These are phyloP conservation scores for Penicillium concentricum DNA, from an alignment of 2,329 filamentous ascomycete species.

Conservation along the genomic window DNA sequence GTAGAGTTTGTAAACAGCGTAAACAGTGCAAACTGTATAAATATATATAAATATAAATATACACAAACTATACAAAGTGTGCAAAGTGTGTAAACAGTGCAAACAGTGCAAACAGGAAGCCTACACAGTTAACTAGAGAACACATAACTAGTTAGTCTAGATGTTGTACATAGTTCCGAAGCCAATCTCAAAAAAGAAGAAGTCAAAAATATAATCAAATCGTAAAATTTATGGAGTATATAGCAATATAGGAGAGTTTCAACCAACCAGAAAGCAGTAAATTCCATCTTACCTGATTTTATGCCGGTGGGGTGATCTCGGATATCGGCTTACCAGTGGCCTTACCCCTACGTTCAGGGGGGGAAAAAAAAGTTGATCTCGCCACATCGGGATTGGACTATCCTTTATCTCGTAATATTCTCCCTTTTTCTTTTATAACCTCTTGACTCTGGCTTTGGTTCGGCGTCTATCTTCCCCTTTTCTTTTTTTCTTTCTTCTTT, in stretches of 20 bases:
- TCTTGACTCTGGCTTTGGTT: background rate
- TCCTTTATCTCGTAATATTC: conserved; percentile 10
- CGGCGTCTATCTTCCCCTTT: background rate
- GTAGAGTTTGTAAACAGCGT: no score
- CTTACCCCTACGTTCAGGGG: conserved; percentile 26
- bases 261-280: conserved; percentile 14
- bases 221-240: no score
- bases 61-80: background rate
- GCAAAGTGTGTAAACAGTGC: background rate
- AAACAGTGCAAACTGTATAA: background rate
- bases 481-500: background rate
- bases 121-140: no score
- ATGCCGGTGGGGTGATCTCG: conserved; percentile 19
- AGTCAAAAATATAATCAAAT: background rate
- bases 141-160: no score
- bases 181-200: no score
- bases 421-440: conserved; percentile 9
- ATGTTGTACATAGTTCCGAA: no score
- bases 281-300: conserved; percentile 4
- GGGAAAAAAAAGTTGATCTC: conserved; percentile 25
- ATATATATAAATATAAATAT: background rate
- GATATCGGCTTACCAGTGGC: conserved; percentile 36
- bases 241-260: no score
- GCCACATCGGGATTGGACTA: conserved; percentile 36
- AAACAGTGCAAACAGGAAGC: no score